Evolutionary conservation across 2,329 filamentous ascomycete genomes (phyloP), one percentile per base, ranked within the genome.

Genomic region (Ascochyta viciae-villosae): DNA sequence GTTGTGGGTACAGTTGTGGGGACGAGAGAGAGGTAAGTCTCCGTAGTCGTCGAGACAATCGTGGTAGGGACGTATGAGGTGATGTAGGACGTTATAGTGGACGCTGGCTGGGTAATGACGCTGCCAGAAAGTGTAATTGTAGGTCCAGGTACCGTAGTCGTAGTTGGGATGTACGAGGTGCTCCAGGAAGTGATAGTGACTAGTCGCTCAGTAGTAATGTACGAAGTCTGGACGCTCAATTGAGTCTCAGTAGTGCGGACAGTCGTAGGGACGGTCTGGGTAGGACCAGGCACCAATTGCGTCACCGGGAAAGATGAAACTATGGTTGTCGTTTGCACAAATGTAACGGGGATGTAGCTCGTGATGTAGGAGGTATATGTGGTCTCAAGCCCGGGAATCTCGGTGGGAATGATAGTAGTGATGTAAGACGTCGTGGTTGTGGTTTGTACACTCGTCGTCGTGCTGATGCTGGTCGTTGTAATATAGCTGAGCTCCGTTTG

Each of bases 101-200:
- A 35, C 15, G 47, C 35, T 12, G 47, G 53, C 6, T 42, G 31
- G 8, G 53, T 56, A 5, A 23, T 26, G 3, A 50, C 38, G 19
- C 41, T 40, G 6, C 53, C 53, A 22, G 53, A 33, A 15, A 50
- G 4, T 4, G 53, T 56, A 3, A 56, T 23, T 7, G 53, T 56
- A n/a, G 47, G 40, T 4, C 29, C 53, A 8, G 47, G 42, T 31
- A 41, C 35, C 4, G 42, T 50, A n/a, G 13, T 26, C 1, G 53
- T 56, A 2, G 42, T 50, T 6, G 38, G 23, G 6, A 46, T 47
- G 9, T 47, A 47, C 4, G 33, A 22, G 6, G 53, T 56, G 7
- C 16, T 50, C 15, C 34, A 41, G 7, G 37, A 42, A 5, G 53
- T 56, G 8, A 41, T 39, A 4, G 53, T 56, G 2, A 41, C 39